phyloP scores from a whole-genome alignment of 495 filamentous ascomycete species.

The Rhizodiscina lignyota region DNA sequence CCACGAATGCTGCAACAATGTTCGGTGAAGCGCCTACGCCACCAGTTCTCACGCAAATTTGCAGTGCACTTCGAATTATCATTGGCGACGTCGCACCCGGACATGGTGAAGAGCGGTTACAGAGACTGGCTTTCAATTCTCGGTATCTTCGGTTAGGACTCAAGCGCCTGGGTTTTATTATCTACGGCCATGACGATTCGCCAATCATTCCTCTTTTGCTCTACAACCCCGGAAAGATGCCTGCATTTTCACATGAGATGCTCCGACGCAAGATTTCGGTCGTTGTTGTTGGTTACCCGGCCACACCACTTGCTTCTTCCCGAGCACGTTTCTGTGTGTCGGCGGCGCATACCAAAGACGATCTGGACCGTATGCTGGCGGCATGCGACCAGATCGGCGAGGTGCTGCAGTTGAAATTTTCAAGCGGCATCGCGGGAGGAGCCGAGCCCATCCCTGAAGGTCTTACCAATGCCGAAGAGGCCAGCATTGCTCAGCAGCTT shows the following conservation, averaged over 20 bases:
- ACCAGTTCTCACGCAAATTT: slow-evolving; percentile 75
- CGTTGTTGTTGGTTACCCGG: slow-evolving; percentile 93
- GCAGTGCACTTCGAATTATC: slow-evolving; percentile 70
- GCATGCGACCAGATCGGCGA: slow-evolving; percentile 91
- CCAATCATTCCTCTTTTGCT: slow-evolving; percentile 89
- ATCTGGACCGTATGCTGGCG: slow-evolving; percentile 75
- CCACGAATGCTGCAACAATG: slow-evolving; percentile 69
- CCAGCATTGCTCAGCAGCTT: slow-evolving; percentile 23
- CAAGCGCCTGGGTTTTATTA: slow-evolving; percentile 92
- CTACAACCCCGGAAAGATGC: slow-evolving; percentile 95
- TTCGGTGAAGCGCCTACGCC: slow-evolving; percentile 82
- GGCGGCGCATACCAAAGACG: slow-evolving; percentile 93
- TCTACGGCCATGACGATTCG: slow-evolving; percentile 93
- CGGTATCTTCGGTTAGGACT: slow-evolving; percentile 91
- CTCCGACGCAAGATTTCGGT: slow-evolving; percentile 94
- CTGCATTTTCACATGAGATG: slow-evolving; percentile 97
- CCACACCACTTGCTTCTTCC: slow-evolving; percentile 89
- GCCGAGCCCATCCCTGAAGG: slow-evolving; percentile 55
- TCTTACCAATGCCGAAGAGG: slow-evolving; percentile 38
- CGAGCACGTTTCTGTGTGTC: slow-evolving; percentile 92
- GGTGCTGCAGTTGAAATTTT: slow-evolving; percentile 87
- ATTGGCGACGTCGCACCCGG: slow-evolving; percentile 72
- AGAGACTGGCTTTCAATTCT: slow-evolving; percentile 95
- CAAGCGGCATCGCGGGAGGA: slow-evolving; percentile 82
- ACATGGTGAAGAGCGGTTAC: slow-evolving; percentile 88